Base-by-base conservation (phyloP, 192 early-diverging fungal genomes). In the Backusella australiensis region DNA sequence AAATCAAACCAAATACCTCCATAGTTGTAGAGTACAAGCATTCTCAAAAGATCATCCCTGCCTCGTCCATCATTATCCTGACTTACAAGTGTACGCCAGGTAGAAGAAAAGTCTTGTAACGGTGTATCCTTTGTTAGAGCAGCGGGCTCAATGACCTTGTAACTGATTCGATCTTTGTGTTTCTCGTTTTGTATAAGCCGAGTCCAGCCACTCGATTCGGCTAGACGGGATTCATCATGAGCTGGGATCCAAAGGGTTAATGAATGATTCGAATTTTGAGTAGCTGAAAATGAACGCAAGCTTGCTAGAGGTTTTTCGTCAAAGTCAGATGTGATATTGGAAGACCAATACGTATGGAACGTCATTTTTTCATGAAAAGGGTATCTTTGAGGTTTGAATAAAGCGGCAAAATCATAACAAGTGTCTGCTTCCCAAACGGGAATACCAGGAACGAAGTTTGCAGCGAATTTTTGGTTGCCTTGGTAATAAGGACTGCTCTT, bases 1-100 rank as follows among this genome's bases (percentile, higher is more conserved):
- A 75, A 49, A 41, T 83, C 78, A 67, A 83, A 83, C 78, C 78
- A 83, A 19, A 83, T 59, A 42, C 82, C 82, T 42, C 82, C 82
- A 66, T 75, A 73, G 34, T 59, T 35, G 35, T 83, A 83, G 1
- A 83, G 71, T 7, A 79, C 75, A 4, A 80, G 38, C 23, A 83
- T 69, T 69, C 68, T 42, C n/a, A 81, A 71, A 11, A 77, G 70
- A 36, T 74, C 34, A 29, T 70, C 59, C 38, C 69, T 65, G 15
- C 73, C 53, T 14, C 21, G 74, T 35, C 44, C 38, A 14, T 69
- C 68, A 38, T 69, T 69, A 5, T 35, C 35, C 41, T 69, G 34
- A 23, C n/a, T 38, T 46, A 44, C 42, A 32, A 71, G 29, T 14
- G 29, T 49, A 36, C 36, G 26, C 35, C 69, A 82, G 21, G 42